phyloP scores from a whole-genome alignment of 2,329 filamentous ascomycete species.

The Colletotrichum gigasporum region DNA sequence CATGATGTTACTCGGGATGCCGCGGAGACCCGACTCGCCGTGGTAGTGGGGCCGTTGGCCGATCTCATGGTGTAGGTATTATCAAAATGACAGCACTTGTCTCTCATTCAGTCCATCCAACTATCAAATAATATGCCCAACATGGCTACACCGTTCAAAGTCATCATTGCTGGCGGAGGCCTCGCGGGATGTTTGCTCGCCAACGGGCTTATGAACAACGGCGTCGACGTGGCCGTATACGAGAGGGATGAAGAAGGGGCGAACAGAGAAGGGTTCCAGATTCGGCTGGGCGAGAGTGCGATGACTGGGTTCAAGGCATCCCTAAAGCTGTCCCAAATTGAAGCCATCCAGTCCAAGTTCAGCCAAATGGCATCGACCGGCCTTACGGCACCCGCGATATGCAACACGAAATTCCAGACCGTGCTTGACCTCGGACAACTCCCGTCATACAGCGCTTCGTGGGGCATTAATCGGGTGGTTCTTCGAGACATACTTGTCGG shows the following conservation, averaged over 20 bases:
- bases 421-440: constrained; percentile 2
- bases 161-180: not conserved
- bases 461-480: not conserved
- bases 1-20: too few species aligned
- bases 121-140: not conserved
- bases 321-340: not conserved
- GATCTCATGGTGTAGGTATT: too few species aligned
- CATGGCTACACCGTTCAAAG: not conserved
- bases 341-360: not conserved
- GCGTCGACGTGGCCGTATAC: not conserved
- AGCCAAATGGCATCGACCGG: not conserved
- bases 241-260: not conserved
- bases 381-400: not conserved
- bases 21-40: too few species aligned
- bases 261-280: constrained; percentile 5
- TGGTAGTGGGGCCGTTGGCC: too few species aligned
- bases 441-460: not conserved
- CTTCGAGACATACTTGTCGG: not conserved
- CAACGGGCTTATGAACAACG: not conserved
- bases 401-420: not conserved
- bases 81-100: too few species aligned
- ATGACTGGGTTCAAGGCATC: not conserved
- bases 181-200: not conserved
- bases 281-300: not conserved
- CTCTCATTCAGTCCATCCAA: too few species aligned